These are phyloP conservation scores for Pterocarpus santalinus DNA, from an alignment of 306 rosid genomes.

Conservation along the genomic window DNA sequence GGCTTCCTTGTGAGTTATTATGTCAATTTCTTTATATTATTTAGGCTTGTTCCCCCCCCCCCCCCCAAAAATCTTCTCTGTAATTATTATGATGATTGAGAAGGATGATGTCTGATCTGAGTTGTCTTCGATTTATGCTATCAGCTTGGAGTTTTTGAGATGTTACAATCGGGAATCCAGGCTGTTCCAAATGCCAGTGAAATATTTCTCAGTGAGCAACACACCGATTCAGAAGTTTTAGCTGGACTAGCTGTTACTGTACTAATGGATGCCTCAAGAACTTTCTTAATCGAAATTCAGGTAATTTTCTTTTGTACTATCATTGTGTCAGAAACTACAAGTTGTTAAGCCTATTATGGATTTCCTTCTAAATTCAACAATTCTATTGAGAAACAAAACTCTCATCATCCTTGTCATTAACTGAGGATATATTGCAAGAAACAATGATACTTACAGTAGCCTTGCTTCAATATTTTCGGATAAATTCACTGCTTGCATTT, in stretches of 20 bases:
- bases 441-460: slow-evolving; percentile 5
- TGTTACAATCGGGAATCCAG: slow-evolving; percentile 79
- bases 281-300: slow-evolving; percentile 94
- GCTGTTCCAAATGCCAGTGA: slow-evolving; percentile 78
- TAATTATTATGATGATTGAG: slow-evolving; percentile 29
- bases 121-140: slow-evolving; percentile 44
- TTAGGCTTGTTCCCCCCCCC: neutral
- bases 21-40: slow-evolving; percentile 27
- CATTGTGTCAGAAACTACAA: neutral
- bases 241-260: slow-evolving; percentile 91
- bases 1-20: slow-evolving; percentile 18
- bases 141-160: slow-evolving; percentile 97
- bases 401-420: slow-evolving; percentile 22
- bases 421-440: slow-evolving; percentile 32
- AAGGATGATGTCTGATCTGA: slow-evolving; percentile 27
- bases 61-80: neutral
- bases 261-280: slow-evolving; percentile 90
- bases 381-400: slow-evolving; percentile 18
- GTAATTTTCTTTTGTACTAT: slow-evolving; percentile 48
- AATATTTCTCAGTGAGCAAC: slow-evolving; percentile 81
- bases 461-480: slow-evolving; percentile 28
- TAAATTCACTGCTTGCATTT: neutral
- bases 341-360: slow-evolving; percentile 1
- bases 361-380: slow-evolving; percentile 13
- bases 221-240: slow-evolving; percentile 69